Evolutionary conservation across 2,329 filamentous ascomycete genomes (phyloP).

Genomic region (Fusarium sterilihyphosum): DNA sequence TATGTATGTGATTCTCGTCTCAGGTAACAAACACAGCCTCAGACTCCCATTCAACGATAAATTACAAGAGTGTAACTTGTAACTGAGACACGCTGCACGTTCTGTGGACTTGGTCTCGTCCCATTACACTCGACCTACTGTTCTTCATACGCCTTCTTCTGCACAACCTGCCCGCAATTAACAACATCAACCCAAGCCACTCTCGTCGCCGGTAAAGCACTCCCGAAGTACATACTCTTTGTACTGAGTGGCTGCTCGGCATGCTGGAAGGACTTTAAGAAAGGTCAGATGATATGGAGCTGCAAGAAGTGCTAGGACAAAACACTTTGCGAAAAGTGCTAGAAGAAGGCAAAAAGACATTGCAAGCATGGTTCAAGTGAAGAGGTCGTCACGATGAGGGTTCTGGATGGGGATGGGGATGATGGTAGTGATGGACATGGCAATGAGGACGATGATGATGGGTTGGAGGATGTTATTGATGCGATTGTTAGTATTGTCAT

Average conservation of each 20-base stretch:
- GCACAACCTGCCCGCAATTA: too few relatives aligned
- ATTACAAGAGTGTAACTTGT: background rate
- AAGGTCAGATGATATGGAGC: background rate
- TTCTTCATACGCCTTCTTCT: background rate
- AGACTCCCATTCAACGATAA: rapidly evolving
- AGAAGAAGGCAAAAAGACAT: rapidly evolving
- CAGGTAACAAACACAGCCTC: background rate
- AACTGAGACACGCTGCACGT: background rate
- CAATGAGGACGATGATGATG: background rate
- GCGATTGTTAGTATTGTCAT: background rate
- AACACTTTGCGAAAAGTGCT: background rate
- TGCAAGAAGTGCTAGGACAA: background rate
- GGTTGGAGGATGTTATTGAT: background rate
- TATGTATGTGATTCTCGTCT: background rate
- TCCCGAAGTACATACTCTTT: background rate
- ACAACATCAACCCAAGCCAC: too few relatives aligned
- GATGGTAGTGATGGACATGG: rapidly evolving
- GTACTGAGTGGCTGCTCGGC: background rate
- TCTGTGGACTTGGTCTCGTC: background rate
- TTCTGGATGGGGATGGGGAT: too few relatives aligned
- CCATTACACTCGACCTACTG: background rate
- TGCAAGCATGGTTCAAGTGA: background rate
- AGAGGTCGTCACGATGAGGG: background rate
- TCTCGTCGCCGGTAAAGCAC: too few relatives aligned
- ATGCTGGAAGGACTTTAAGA: background rate